phyloP scores from a whole-genome alignment of 1,284 basidiomycete species.

The Ustilago nuda region DNA sequence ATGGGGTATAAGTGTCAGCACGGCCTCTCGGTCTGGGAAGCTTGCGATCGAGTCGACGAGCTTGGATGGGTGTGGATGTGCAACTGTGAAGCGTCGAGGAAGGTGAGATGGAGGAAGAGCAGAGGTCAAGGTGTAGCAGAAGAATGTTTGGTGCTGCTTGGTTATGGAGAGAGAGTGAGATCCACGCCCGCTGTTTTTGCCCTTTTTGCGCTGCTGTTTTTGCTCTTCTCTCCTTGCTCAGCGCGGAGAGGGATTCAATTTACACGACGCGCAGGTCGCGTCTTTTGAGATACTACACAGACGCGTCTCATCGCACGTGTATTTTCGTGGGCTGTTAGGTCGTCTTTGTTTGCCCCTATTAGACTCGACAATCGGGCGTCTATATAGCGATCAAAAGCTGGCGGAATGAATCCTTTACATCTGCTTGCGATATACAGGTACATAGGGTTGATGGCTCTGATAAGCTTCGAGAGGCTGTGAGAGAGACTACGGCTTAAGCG shows the following conservation, averaged over 20 bases:
- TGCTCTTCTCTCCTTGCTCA: not conserved
- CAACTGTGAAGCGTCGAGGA: not conserved
- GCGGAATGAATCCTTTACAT: too few relatives aligned
- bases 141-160: too few relatives aligned
- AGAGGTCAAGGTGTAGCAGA: not conserved
- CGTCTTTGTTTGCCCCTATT: too few relatives aligned
- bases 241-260: constrained; percentile 15
- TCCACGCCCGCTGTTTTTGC: not conserved
- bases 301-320: constrained; percentile 4
- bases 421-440: too few relatives aligned
- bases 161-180: not conserved
- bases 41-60: not conserved
- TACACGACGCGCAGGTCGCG: constrained; percentile 29
- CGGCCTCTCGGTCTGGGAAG: not conserved
- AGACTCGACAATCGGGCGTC: too few relatives aligned
- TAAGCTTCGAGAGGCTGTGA: too few relatives aligned
- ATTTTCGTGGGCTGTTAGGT: not conserved
- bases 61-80: not conserved
- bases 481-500: constrained; percentile 34
- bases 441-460: too few relatives aligned
- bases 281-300: not conserved
- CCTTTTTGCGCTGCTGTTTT: not conserved
- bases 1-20: constrained; percentile 11
- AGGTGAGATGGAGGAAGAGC: not conserved
- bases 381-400: too few relatives aligned